phyloP scores from a whole-genome alignment of 176 grass and related monocot genomes.

The Coix lacrymajobi region DNA sequence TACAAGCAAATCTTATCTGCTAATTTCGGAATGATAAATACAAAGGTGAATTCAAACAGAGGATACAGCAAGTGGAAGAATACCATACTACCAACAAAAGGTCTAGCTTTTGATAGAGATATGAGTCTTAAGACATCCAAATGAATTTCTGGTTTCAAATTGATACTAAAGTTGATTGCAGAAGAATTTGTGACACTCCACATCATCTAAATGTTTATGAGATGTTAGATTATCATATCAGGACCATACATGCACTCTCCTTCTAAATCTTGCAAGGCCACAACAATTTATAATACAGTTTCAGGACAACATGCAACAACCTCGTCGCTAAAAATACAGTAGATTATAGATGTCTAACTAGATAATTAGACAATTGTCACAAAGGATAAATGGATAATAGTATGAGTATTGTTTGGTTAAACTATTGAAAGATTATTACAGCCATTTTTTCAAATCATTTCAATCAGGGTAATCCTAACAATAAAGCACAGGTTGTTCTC shows the following conservation, averaged over 20 bases:
- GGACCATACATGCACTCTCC: not conserved
- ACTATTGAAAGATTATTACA: not conserved
- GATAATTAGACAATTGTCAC: not conserved
- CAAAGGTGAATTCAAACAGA: not conserved
- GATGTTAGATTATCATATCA: not conserved
- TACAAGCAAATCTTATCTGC: not conserved
- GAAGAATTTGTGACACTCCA: not conserved
- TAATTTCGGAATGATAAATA: not conserved
- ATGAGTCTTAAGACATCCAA: not conserved
- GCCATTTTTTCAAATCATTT: not conserved
- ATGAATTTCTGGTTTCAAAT: not conserved
- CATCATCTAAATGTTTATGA: not conserved
- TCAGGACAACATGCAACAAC: not conserved
- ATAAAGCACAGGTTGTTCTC: not conserved
- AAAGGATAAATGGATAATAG: not conserved
- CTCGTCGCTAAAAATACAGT: not conserved
- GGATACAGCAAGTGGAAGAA: not conserved
- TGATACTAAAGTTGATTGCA: not conserved
- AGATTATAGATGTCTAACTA: not conserved
- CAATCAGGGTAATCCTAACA: not conserved
- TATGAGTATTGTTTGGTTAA: not conserved
- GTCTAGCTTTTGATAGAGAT: not conserved
- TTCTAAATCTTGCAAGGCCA: not conserved
- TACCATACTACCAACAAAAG: not conserved
- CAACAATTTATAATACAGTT: not conserved